These are phyloP conservation scores for Pyropia haitanensis DNA, from an alignment of 23 red algal genomes.

Conservation along the genomic window DNA sequence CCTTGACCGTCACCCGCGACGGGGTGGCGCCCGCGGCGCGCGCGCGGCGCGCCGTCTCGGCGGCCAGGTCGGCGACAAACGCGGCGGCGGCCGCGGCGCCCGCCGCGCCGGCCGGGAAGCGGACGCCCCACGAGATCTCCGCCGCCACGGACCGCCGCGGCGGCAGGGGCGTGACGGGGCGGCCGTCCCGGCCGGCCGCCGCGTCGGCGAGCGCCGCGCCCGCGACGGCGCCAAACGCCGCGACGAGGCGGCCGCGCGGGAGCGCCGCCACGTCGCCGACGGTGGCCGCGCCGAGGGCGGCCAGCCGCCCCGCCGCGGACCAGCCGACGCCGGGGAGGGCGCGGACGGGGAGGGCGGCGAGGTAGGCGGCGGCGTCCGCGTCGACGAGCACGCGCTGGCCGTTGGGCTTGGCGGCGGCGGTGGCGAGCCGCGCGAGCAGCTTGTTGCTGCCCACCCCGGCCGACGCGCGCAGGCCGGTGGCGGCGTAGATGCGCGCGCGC, in stretches of 20 bases:
- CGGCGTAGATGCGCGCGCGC: slow-evolving; percentile 40
- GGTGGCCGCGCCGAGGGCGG: slow-evolving; percentile 19
- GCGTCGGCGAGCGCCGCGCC: slow-evolving; percentile 46
- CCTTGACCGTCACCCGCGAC: slow-evolving; percentile 46
- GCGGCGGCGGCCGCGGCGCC: slow-evolving; percentile 50
- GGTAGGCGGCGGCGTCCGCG: slow-evolving; percentile 31
- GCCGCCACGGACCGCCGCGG: slow-evolving; percentile 79
- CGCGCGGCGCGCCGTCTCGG: slow-evolving; percentile 46
- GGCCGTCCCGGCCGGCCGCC: slow-evolving; percentile 37
- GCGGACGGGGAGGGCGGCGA: slow-evolving; percentile 48
- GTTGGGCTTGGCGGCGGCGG: slow-evolving; percentile 77
- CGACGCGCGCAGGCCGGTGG: slow-evolving; percentile 75
- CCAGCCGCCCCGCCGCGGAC: slow-evolving; percentile 41
- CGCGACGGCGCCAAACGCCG: slow-evolving; percentile 43
- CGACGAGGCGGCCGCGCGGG: slow-evolving; percentile 23
- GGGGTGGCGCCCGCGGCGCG: slow-evolving; percentile 40
- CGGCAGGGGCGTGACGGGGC: slow-evolving; percentile 62
- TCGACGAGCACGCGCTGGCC: slow-evolving; percentile 59
- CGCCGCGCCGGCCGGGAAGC: slow-evolving; percentile 30
- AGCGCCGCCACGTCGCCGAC: slow-evolving; percentile 29
- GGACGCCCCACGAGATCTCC: slow-evolving; percentile 88
- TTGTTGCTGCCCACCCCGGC: slow-evolving; percentile 87
- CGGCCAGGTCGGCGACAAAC: slow-evolving; percentile 73
- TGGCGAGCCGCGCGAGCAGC: slow-evolving; percentile 82
- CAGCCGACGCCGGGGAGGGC: slow-evolving; percentile 83